Evolutionary conservation across 371 early-diverging fungal species (phyloP), one percentile per base, ranked within the genome.

Genomic region (Mucor sp.): DNA sequence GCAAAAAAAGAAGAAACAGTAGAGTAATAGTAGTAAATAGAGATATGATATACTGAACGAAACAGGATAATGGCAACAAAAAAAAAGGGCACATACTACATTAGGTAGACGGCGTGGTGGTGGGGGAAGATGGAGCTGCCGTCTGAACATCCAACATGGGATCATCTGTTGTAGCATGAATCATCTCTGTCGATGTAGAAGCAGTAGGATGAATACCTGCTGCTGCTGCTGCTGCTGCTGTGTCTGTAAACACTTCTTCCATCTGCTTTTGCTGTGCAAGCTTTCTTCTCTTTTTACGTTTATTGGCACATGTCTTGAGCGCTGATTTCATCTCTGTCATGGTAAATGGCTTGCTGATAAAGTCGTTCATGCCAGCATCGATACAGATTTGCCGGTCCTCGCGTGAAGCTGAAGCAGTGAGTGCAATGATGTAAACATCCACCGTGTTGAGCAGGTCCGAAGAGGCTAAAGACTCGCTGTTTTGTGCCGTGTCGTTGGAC

Each of bases 291-390:
- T 72, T 69, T 50, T 68, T 70, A 28, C 70, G 35, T 43, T 76
- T 70, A 19, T 63, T 66, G 6, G 69, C 71, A 64, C 68, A 75
- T 12, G 69, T 73, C 48, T 80, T 78, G 17, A 83, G 60, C 1
- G 81, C 70, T 28, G 77, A 61, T 62, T 85, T 84, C 84, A 87
- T 83, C 65, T 86, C 86, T 65, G 79, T 67, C 71, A 83, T 74
- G 5, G 81, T 84, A 59, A 86, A 86, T 3, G 88, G 86, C 60
- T 87, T 87, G 63, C 83, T 82, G 58, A 87, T 86, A 53, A 86
- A 87, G 41, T 86, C 87, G 27, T 87, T 84, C 87, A 87, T 86
- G 7, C 87, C 87, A 2, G 87, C 86, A 63, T 86, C 84, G 60
- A 85, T 85, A 67, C 87, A 87, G 1, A 84, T 85, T 57, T 87